phyloP scores from a whole-genome alignment of 2,329 filamentous ascomycete genomes.

The Neurospora crassa region DNA sequence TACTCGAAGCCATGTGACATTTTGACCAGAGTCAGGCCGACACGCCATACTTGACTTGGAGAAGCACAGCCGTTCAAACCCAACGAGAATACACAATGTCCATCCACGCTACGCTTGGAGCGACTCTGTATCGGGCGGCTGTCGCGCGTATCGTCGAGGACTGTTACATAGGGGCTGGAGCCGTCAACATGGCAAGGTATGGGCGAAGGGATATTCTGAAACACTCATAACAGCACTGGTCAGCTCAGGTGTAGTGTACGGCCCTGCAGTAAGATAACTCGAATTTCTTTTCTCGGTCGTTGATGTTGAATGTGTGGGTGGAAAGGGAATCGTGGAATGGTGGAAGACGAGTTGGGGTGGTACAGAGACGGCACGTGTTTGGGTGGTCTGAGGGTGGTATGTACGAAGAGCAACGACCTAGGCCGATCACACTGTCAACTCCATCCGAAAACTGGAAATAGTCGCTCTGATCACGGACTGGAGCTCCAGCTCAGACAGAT shows the following conservation, averaged over 20 bases:
- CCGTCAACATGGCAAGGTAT: slow-evolving; percentile 21
- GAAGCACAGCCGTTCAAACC: slow-evolving; percentile 13
- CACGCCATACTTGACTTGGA: not conserved
- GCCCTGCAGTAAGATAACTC: slow-evolving; percentile 14
- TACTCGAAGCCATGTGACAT: not conserved
- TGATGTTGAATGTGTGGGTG: not conserved
- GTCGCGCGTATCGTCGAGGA: slow-evolving; percentile 26
- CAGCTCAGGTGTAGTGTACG: slow-evolving; percentile 10
- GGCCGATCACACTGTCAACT: not conserved
- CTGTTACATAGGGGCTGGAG: slow-evolving; percentile 16
- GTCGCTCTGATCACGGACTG: not conserved
- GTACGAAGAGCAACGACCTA: not conserved
- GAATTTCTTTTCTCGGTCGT: slow-evolving; percentile 13
- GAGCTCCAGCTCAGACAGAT: not conserved
- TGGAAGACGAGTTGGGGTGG: not conserved
- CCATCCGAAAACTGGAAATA: not conserved
- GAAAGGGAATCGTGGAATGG: not conserved
- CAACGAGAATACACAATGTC: slow-evolving; percentile 11
- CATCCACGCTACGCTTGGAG: slow-evolving; percentile 16
- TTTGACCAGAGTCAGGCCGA: not conserved
- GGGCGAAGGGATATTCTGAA: slow-evolving; percentile 17
- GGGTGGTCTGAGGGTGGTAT: not conserved
- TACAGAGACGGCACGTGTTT: not conserved
- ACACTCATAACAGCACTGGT: slow-evolving; percentile 11
- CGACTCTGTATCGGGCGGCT: slow-evolving; percentile 20